phyloP scores from a whole-genome alignment of 73 alveolate species.

The Paramecium sonneborni region DNA sequence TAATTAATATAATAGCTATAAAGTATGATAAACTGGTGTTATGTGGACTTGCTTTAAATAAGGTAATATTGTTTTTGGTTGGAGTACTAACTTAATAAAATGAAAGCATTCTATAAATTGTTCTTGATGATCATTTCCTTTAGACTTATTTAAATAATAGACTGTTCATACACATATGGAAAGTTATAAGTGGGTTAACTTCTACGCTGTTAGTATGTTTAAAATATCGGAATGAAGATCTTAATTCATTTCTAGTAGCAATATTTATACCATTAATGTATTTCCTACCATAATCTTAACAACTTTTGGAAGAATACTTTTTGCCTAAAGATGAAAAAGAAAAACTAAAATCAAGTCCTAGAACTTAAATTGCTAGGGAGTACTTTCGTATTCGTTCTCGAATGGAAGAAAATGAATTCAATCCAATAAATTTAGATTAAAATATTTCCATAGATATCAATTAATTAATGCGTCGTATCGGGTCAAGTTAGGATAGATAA shows the following conservation, averaged over 20 bases:
- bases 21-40: not conserved
- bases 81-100: not conserved
- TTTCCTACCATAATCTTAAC: not conserved
- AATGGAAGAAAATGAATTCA: not conserved
- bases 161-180: not conserved
- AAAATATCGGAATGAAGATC: not conserved
- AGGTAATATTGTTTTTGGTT: slow-evolving; percentile 6
- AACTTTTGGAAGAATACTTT: not conserved
- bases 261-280: not conserved
- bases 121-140: not conserved
- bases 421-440: not conserved
- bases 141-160: not conserved
- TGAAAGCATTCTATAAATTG: not conserved
- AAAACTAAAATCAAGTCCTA: not conserved
- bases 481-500: not conserved
- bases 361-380: not conserved
- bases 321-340: not conserved
- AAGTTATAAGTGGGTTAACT: not conserved
- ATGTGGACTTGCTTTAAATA: not conserved
- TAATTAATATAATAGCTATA: not conserved
- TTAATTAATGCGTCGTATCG: not conserved
- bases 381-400: not conserved
- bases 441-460: not conserved
- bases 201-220: not conserved
- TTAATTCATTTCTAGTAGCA: not conserved